These are phyloP conservation scores for Ambrosiella cleistominuta DNA, from an alignment of 2,329 filamentous ascomycete species.

Conservation along the genomic window DNA sequence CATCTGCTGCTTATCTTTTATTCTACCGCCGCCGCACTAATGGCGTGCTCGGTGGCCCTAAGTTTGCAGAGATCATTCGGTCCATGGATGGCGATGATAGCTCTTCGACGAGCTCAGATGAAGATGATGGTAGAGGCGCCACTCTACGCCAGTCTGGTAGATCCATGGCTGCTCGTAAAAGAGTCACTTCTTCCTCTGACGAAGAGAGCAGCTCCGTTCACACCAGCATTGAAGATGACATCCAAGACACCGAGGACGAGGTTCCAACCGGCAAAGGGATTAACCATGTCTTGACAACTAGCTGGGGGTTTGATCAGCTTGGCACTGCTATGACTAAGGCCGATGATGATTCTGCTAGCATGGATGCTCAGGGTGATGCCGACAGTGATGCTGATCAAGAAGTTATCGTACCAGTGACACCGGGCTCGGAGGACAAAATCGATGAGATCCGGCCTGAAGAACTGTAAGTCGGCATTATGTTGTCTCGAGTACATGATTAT, in stretches of 20 bases:
- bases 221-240: constrained; percentile 32
- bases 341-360: constrained; percentile 20
- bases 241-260: constrained; percentile 17
- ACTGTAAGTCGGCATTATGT: not conserved
- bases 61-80: constrained; percentile 53
- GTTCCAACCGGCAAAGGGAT: constrained; percentile 19
- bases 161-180: not conserved
- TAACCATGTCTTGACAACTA: constrained; percentile 20
- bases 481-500: not conserved
- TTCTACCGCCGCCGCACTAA: constrained; percentile 79
- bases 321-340: constrained; percentile 15
- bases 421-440: constrained; percentile 6
- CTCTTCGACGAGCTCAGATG: constrained; percentile 34
- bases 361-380: constrained; percentile 27
- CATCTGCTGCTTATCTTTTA: constrained; percentile 69
- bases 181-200: constrained; percentile 11
- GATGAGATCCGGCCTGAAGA: constrained; percentile 8
- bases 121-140: constrained; percentile 40
- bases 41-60: constrained; percentile 51
- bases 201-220: constrained; percentile 23
- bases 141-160: not conserved
- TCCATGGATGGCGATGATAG: constrained; percentile 35
- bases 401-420: constrained; percentile 5
- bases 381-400: constrained; percentile 19
- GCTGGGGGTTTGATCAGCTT: constrained; percentile 31